Evolutionary conservation across 2,329 filamentous ascomycete species (phyloP), one percentile per base, ranked within the genome.

Genomic region (Cladosporium oxysporum): DNA sequence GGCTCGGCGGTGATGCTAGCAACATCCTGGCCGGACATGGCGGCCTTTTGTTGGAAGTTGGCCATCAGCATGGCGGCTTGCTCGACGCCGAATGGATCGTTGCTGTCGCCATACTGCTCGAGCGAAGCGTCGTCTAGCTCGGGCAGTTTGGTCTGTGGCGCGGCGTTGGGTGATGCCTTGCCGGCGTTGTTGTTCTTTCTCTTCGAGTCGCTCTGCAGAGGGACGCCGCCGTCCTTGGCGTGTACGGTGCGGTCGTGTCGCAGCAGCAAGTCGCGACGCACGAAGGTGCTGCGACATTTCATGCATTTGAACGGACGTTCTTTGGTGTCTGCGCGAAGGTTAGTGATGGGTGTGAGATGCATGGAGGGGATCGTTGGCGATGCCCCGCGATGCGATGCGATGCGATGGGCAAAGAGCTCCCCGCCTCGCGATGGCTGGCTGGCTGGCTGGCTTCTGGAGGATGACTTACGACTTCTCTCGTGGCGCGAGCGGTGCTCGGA

Each of bases 1-100:
- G 91, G 88, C 75, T 87, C 85, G 68, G 83, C 78, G 73, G 79
- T 83, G 78, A 79, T 82, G 70, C 81, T 81, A 35, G 65, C 66
- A 37, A 69, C 66, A 77, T 84, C 82, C 88, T 92, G 73, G 88
- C 88, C 84, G 66, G 87, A 89, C 80, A 93, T 94, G 74, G 89
- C 93, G 21, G 76, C 76, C 84, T 97, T 97, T 83, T 97, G 93
- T 82, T 97, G 94, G 77, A 98, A 90, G 82, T 98, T 93, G 77
- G 94, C 95, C 83, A 99, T 96, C 79, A 99, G 88, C 92, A 98
- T 97, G 72, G 95, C 95, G 72, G 95, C 95, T 74, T 94, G 93
- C 84, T 99, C 94, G 76, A 97, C 91, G 78, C 97, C 95, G 76
- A 97, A 93, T 81, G 94, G 90, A 78, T 97, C 94, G 78, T 89